Conservation (phyloP, 768 basidiomycete species). For the Psilocybe cubensis region DNA sequence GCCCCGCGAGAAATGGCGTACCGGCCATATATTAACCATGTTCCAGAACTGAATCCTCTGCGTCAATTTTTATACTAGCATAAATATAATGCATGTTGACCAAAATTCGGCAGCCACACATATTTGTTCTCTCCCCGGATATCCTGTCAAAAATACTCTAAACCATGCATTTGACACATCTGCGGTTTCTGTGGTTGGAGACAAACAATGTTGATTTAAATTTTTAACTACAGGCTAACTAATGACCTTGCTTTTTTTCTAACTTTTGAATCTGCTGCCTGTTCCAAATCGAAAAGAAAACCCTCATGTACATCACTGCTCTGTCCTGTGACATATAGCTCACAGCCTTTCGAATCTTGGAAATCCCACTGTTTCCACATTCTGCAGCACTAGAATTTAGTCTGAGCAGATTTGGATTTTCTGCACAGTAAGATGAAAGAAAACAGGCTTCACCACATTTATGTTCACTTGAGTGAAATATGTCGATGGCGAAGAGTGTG, state of each 20-base stretch:
- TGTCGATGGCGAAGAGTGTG: constrained; percentile 36
- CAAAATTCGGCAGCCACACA: too few relatives aligned
- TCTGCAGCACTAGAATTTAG: constrained; percentile 40
- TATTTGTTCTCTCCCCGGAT: too few relatives aligned
- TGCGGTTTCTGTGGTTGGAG: too few relatives aligned
- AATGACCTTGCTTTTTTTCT: background rate
- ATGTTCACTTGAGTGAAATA: constrained; percentile 36
- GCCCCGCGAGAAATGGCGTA: too few relatives aligned
- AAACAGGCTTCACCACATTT: constrained; percentile 34
- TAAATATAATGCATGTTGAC: too few relatives aligned
- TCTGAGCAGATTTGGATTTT: constrained; percentile 25
- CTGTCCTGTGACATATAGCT: constrained; percentile 35
- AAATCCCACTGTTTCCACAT: constrained; percentile 36
- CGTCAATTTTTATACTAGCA: too few relatives aligned
- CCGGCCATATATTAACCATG: too few relatives aligned
- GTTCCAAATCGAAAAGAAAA: constrained; percentile 29
- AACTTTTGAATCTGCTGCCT: constrained; percentile 14
- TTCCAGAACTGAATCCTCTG: too few relatives aligned
- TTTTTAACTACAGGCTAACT: too few relatives aligned
- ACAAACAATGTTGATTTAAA: too few relatives aligned
- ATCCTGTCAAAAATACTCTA: too few relatives aligned
- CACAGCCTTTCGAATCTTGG: constrained; percentile 30
- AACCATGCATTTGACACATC: too few relatives aligned
- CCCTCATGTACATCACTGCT: constrained; percentile 28
- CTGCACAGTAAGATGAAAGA: constrained; percentile 27